Conservation (phyloP, 139 green algal species). For the Chlorella vulgaris region DNA sequence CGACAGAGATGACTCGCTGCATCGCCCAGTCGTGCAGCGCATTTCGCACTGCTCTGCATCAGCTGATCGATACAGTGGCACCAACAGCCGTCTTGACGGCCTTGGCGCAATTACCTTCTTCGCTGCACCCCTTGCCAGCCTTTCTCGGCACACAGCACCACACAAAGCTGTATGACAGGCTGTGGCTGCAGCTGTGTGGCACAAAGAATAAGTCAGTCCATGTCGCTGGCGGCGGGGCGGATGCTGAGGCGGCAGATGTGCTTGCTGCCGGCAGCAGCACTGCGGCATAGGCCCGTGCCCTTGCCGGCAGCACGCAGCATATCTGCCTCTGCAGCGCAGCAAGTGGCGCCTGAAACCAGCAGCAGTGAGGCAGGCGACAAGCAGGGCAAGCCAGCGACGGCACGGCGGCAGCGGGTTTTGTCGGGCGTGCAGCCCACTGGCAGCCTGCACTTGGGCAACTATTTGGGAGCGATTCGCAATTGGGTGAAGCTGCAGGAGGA, state of each 20-base stretch:
- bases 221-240: conserved; percentile 1
- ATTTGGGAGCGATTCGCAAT: conserved; percentile 96
- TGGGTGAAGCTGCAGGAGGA: conserved; percentile 95
- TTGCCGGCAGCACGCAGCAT: conserved; percentile 2
- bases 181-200: conserved; percentile 7
- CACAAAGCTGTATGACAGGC: not conserved
- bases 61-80: too few species aligned
- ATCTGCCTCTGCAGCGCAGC: not conserved
- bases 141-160: too few species aligned
- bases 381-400: conserved; percentile 11
- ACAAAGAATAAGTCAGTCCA: conserved; percentile 20
- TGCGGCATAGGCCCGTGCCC: not conserved
- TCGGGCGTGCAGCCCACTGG: conserved; percentile 97
- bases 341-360: not conserved
- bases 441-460: conserved; percentile 96
- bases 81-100: too few species aligned
- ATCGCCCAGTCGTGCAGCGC: not conserved
- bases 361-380: not conserved
- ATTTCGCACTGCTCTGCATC: not conserved
- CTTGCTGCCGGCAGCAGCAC: conserved; percentile 1
- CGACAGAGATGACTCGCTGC: not conserved
- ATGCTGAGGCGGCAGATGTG: conserved; percentile 14
- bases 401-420: conserved; percentile 80
- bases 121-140: too few species aligned
- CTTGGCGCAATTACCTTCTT: too few species aligned